Evolutionary conservation across 2,329 filamentous ascomycete genomes (phyloP).

Genomic region (Chrysosporium queenslandicum): DNA sequence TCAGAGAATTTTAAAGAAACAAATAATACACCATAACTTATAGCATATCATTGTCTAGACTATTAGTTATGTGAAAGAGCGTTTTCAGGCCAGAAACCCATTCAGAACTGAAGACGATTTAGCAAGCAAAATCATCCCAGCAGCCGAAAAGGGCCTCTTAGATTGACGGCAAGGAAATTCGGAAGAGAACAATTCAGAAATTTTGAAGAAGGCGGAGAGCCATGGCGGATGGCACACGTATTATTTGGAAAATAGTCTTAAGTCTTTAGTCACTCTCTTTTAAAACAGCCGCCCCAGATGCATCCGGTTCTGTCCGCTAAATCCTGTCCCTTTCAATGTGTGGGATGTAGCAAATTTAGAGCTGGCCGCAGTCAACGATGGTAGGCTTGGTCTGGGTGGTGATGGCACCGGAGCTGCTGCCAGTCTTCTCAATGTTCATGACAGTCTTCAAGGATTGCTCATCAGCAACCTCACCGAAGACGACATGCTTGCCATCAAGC

Average conservation of each 20-base stretch:
- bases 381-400: constrained; percentile 47
- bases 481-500: constrained; percentile 60
- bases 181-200: constrained; percentile 4
- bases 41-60: constrained; percentile 10
- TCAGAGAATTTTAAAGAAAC: background rate
- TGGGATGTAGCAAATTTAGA: constrained; percentile 26
- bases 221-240: constrained; percentile 5
- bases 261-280: constrained; percentile 8
- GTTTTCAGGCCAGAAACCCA: background rate
- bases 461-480: constrained; percentile 56
- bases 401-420: constrained; percentile 43
- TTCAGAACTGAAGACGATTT: background rate
- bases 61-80: constrained; percentile 7
- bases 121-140: background rate
- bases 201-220: background rate
- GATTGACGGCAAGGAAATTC: background rate
- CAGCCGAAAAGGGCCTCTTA: background rate
- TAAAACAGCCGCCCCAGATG: constrained; percentile 13
- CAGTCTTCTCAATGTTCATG: constrained; percentile 50
- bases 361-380: constrained; percentile 44
- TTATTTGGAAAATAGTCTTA: constrained; percentile 10
- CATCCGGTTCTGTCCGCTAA: constrained; percentile 4
- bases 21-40: constrained; percentile 13
- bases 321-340: constrained; percentile 1
- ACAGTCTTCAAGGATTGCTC: constrained; percentile 45